Evolutionary conservation across 768 basidiomycete species (phyloP).

Genomic region (Termitomyces sp.): DNA sequence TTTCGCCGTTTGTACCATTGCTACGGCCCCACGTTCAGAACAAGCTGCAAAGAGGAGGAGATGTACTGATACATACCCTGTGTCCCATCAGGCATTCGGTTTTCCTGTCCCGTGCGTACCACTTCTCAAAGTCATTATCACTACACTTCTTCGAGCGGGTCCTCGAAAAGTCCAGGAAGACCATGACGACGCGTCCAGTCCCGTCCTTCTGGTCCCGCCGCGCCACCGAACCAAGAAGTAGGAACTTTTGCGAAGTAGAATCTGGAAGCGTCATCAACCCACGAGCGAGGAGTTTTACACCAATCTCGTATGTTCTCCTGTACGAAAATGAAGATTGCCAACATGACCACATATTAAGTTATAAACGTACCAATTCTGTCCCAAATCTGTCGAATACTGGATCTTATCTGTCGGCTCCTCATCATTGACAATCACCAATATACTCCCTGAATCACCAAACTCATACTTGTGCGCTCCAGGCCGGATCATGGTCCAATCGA

Average conservation of each 20-base stretch:
- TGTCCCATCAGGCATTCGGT: slow-evolving; percentile 91
- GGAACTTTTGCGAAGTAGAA: slow-evolving; percentile 93
- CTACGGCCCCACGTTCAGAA: slow-evolving; percentile 29
- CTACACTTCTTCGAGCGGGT: slow-evolving; percentile 65
- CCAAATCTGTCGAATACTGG: slow-evolving; percentile 78
- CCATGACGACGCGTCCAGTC: slow-evolving; percentile 58
- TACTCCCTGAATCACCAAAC: slow-evolving; percentile 85
- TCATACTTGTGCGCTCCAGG: slow-evolving; percentile 88
- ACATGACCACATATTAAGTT: not conserved
- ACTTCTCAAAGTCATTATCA: slow-evolving; percentile 72
- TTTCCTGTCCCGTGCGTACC: slow-evolving; percentile 70
- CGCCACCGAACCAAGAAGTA: slow-evolving; percentile 76
- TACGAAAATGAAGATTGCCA: not conserved
- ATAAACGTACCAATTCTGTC: slow-evolving; percentile 62
- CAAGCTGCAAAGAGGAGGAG: not conserved
- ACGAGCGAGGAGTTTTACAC: slow-evolving; percentile 62
- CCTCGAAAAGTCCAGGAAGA: slow-evolving; percentile 80
- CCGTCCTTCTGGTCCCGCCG: slow-evolving; percentile 49
- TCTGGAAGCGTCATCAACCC: slow-evolving; percentile 89
- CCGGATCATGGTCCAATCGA: slow-evolving; percentile 77
- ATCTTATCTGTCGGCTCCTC: slow-evolving; percentile 69
- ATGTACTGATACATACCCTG: slow-evolving; percentile 58
- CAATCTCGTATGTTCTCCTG: slow-evolving; percentile 71
- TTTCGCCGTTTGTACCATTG: slow-evolving; percentile 95
- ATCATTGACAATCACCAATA: slow-evolving; percentile 79